Evolutionary conservation across 768 basidiomycete genomes (phyloP).

Genomic region (Amanita inopinata): DNA sequence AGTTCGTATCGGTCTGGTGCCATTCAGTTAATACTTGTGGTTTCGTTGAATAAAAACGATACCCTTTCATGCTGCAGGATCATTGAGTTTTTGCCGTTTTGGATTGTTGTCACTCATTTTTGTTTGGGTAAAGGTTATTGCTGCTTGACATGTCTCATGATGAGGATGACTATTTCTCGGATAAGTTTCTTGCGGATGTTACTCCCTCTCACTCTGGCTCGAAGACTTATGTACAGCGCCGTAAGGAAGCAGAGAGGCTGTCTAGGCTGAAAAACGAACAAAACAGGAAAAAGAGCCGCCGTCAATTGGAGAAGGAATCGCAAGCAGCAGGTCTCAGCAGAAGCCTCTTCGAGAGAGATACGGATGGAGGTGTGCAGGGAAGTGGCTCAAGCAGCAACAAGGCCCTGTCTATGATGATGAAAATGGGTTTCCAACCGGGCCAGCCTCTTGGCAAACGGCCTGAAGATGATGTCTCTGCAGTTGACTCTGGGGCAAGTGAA

Average conservation of each 20-base stretch:
- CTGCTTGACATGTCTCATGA: constrained; percentile 48
- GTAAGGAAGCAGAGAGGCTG: constrained; percentile 53
- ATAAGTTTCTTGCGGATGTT: constrained; percentile 63
- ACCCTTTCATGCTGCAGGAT: constrained; percentile 14
- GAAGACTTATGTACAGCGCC: constrained; percentile 61
- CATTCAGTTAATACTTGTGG: constrained; percentile 26
- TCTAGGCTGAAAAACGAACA: constrained; percentile 58
- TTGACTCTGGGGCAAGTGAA: no score
- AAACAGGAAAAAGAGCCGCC: constrained; percentile 52
- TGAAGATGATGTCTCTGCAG: not conserved
- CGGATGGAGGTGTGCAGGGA: constrained; percentile 51
- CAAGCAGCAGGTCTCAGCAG: constrained; percentile 70
- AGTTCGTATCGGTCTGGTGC: constrained; percentile 37
- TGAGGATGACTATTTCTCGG: constrained; percentile 84
- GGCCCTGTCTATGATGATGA: constrained; percentile 85
- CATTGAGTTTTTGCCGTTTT: constrained; percentile 7
- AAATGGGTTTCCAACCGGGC: constrained; percentile 88
- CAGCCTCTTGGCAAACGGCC: constrained; percentile 51
- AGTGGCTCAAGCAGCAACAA: constrained; percentile 47
- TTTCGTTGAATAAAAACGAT: constrained; percentile 23
- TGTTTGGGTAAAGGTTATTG: constrained; percentile 11
- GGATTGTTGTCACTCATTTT: constrained; percentile 12
- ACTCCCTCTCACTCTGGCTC: constrained; percentile 26
- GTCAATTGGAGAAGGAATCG: constrained; percentile 64
- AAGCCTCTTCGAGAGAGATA: constrained; percentile 72